Base-by-base conservation (phyloP, 768 basidiomycete species). In the Mycena rosella region DNA sequence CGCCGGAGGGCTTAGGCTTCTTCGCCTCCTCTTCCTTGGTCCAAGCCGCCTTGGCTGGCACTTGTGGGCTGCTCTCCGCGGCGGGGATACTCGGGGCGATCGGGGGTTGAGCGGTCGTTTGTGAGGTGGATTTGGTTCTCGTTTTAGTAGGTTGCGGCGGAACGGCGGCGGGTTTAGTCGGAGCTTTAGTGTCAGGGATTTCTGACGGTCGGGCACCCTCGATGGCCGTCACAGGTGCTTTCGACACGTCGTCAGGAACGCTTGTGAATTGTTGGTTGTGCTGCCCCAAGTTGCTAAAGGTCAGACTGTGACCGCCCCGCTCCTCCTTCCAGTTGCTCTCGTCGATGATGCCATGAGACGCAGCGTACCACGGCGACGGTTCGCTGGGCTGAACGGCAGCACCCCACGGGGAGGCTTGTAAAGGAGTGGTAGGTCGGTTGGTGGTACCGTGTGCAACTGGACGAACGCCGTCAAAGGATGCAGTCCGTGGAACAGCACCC, bases 21-120 rank as follows among this genome's bases (percentile, higher is more conserved):
- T 88, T 88, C 42, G 81, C 80, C 17, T 93, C 92, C 44, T 93
- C 90, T 36, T 91, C 91, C 67, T 87, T 87, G 22, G 85, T 82
- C 91, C 92, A 93, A 18, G 88, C 86, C 48, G 85, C 80, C 73
- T 91, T 91, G 18, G 79, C 61, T 40, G 77, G 71, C 14, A 77
- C 52, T 29, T 75, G 54, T 9, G 73, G 66, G 30, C 78, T 69
- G 42, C 73, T 71, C 47, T 71, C 70, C 20, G 71, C 53, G 20
- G 70, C 67, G 22, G 72, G 65, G 42, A 70, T 32, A 22, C 68
- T 52, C 14, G 75, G 69, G 9, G 73, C 42, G 38, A 73, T 45
- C 32, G 66, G 56, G 14, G 69, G 48, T 49, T 60, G 70, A 3
- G 60, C 51, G 36, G 72, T 61, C 5, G 71, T 51, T 45, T 73